Evolutionary conservation across 2,329 filamentous ascomycete genomes (phyloP).

Genomic region (Triangularia verruculosa): DNA sequence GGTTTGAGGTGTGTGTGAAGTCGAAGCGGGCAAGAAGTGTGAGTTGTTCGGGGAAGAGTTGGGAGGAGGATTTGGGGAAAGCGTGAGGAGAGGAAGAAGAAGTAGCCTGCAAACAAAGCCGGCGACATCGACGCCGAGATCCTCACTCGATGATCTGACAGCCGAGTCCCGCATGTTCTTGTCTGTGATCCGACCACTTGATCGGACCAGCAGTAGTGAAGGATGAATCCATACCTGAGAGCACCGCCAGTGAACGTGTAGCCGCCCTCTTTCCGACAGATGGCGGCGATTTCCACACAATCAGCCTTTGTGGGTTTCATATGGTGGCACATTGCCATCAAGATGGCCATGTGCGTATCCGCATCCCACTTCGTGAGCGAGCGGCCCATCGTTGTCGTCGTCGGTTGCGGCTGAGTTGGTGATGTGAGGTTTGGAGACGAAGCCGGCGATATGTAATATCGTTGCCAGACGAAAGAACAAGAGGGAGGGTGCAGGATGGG

Average conservation of each 20-base stretch:
- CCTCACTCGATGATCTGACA: neutral
- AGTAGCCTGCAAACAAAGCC: neutral
- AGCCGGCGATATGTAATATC: no score
- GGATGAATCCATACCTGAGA: slow-evolving; percentile 28
- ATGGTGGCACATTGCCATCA: slow-evolving; percentile 40
- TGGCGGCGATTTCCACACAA: slow-evolving; percentile 29
- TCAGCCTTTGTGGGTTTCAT: slow-evolving; percentile 34
- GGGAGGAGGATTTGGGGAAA: neutral
- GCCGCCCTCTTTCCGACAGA: slow-evolving; percentile 28
- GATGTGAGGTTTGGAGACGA: neutral
- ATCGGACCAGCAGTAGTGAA: neutral
- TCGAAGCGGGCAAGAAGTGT: neutral
- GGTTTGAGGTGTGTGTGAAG: neutral
- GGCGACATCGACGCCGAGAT: neutral
- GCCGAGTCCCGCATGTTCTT: neutral
- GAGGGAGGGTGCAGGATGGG: neutral
- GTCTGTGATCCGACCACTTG: neutral
- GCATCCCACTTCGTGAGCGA: slow-evolving; percentile 38
- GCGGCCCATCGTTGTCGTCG: slow-evolving; percentile 14
- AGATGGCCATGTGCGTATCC: slow-evolving; percentile 43
- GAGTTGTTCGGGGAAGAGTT: neutral
- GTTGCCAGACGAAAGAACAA: neutral
- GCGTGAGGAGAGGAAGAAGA: neutral
- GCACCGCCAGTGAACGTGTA: slow-evolving; percentile 30
- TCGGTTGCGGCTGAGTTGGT: neutral